phyloP scores from a whole-genome alignment of 495 filamentous ascomycete genomes.

The Hypoxylon trugodes region DNA sequence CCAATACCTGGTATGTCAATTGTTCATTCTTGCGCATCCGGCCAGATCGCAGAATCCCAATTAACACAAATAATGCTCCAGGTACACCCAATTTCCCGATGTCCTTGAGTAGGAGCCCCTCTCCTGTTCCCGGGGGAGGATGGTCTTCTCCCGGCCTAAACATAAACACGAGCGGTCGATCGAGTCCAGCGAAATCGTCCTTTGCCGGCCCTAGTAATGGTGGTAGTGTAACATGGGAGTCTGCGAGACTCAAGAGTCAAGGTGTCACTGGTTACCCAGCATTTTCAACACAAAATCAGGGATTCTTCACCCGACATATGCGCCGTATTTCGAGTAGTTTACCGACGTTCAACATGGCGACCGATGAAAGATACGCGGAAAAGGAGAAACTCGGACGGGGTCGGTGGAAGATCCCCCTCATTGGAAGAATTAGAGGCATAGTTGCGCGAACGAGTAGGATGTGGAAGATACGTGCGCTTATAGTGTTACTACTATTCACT shows the following conservation, averaged over 20 bases:
- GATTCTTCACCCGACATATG: conserved; percentile 84
- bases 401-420: conserved; percentile 52
- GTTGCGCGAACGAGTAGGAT: conserved; percentile 55
- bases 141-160: conserved; percentile 88
- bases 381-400: conserved; percentile 76
- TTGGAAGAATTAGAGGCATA: conserved; percentile 49
- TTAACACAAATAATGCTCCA: conserved; percentile 33
- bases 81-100: conserved; percentile 65
- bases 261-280: conserved; percentile 76
- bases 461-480: conserved; percentile 65
- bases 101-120: conserved; percentile 86
- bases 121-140: conserved; percentile 79
- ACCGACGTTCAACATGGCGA: conserved; percentile 68
- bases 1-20: conserved; percentile 53
- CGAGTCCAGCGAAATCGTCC: conserved; percentile 65
- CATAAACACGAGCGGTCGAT: conserved; percentile 69
- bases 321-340: conserved; percentile 76
- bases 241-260: conserved; percentile 75
- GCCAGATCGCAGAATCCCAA: neutral
- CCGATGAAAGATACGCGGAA: conserved; percentile 64
- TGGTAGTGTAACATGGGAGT: conserved; percentile 79
- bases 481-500: conserved; percentile 67
- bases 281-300: conserved; percentile 79
- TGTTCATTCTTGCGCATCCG: conserved; percentile 14
- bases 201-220: conserved; percentile 61